Base-by-base conservation (phyloP, 116 monocot genomes). In the Dioscorea cayenensis region DNA sequence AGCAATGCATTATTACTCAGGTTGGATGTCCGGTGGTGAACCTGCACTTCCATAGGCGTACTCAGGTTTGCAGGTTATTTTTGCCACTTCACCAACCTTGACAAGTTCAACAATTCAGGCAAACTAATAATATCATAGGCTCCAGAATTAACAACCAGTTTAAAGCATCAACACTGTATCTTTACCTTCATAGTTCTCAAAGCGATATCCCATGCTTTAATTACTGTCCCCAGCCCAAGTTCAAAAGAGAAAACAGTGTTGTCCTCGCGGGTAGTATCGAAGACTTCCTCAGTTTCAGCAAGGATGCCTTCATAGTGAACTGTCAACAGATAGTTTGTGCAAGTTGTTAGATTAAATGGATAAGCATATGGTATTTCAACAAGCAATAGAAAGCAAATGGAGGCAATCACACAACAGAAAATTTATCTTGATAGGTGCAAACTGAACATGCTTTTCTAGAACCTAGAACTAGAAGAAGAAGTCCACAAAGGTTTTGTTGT, bases 21-120 rank as follows among this genome's bases (percentile, higher is more conserved):
- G 88, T 9, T 93, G 97, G 74, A 97, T 97, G 4, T 93, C 97
- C 35, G 93, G 97, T 28, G 90, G 97, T 49, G 90, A 80, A 65
- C 97, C 97, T 43, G 77, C 90, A 78, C 80, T 88, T 80, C 97
- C 97, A 80, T 97, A 97, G 50, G 97, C 97, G 85, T 97, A 97
- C 4, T 97, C 90, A 17, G 97, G 86, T 68, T 85, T 90, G 81
- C 97, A 97, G 72, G 85, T 97, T 12, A 97, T 88, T 83, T 86
- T 93, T 14, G 97, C 88, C 66, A 90, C 75, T 82, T 97, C 97
- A 7, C 97, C 97, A 66, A 97, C 88, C 96, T 96, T 80, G 14
- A 71, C 22, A 66, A 63, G 11, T 43, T 51, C 22, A 65, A 19
- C 16, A 36, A 32, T 14, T 66, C 8, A 43, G 25, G 11, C 23